phyloP scores from a whole-genome alignment of 805 yeast genomes.

The Candida easanensis region DNA sequence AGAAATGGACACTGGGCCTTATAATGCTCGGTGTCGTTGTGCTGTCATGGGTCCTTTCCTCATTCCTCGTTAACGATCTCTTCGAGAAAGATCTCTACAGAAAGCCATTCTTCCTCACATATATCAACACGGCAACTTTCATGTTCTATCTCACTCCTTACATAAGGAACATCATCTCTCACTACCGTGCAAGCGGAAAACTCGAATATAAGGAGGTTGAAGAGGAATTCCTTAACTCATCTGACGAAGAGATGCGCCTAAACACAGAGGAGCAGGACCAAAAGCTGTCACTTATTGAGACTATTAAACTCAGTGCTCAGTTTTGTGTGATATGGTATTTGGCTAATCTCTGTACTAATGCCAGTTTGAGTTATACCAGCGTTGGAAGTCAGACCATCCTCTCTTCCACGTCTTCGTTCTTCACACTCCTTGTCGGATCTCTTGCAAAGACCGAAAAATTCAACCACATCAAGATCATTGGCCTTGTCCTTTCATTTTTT shows the following conservation, averaged over 20 bases:
- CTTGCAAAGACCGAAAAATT: conserved; percentile 68
- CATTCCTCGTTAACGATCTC: conserved; percentile 76
- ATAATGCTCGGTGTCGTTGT: conserved; percentile 72
- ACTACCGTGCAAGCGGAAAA: conserved; percentile 30
- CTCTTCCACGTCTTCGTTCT: conserved; percentile 89
- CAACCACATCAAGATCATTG: conserved; percentile 60
- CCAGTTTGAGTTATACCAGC: conserved; percentile 81
- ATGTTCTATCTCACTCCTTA: conserved; percentile 72
- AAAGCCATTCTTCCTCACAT: conserved; percentile 92
- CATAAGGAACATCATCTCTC: conserved; percentile 26
- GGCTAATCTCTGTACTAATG: conserved; percentile 87
- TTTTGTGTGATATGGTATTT: conserved; percentile 88
- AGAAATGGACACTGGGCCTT: conserved; percentile 74
- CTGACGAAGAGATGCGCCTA: conserved; percentile 29
- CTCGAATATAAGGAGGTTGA: conserved; percentile 26
- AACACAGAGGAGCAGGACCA: conserved; percentile 17
- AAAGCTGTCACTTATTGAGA: conserved; percentile 50
- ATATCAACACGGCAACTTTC: conserved; percentile 85
- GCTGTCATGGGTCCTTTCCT: conserved; percentile 85
- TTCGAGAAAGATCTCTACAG: conserved; percentile 68
- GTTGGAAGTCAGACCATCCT: conserved; percentile 94
- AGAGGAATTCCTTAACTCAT: conserved; percentile 16
- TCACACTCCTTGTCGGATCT: conserved; percentile 82
- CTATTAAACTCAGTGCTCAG: conserved; percentile 70
- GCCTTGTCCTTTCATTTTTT: conserved; percentile 65